Conservation (phyloP, 73 alveolate genomes). For the Durusdinium trenchii region DNA sequence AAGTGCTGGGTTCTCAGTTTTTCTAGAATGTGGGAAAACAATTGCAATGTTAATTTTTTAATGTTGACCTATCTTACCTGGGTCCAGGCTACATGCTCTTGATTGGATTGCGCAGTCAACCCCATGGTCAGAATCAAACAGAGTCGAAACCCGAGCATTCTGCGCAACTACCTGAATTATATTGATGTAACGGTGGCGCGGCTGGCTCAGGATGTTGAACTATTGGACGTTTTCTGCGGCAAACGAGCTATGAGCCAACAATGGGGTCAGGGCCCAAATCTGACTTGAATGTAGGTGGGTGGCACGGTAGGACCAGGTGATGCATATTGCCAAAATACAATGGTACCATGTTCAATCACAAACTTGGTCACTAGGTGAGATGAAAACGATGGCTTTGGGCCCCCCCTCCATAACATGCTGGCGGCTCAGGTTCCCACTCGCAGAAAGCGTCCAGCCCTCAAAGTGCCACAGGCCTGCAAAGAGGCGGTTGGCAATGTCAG, state of each 20-base stretch:
- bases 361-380: too few relatives aligned
- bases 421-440: neutral
- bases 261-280: neutral
- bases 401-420: too few relatives aligned
- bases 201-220: neutral
- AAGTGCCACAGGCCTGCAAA: too few relatives aligned
- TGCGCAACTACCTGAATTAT: too few relatives aligned
- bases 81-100: conserved; percentile 11
- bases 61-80: neutral
- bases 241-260: neutral
- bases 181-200: too few relatives aligned
- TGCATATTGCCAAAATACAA: too few relatives aligned
- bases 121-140: neutral
- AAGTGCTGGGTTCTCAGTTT: neutral
- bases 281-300: too few relatives aligned
- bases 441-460: neutral
- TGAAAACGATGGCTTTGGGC: too few relatives aligned
- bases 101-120: conserved; percentile 19
- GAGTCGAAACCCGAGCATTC: neutral
- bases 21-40: neutral
- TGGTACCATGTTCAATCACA: too few relatives aligned
- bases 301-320: too few relatives aligned
- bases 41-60: neutral
- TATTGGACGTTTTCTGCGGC: conserved; percentile 2
- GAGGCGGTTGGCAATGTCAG: neutral